These are phyloP conservation scores for Phyllosticta capitalensis DNA, from an alignment of 2,329 filamentous ascomycete genomes.

Conservation along the genomic window DNA sequence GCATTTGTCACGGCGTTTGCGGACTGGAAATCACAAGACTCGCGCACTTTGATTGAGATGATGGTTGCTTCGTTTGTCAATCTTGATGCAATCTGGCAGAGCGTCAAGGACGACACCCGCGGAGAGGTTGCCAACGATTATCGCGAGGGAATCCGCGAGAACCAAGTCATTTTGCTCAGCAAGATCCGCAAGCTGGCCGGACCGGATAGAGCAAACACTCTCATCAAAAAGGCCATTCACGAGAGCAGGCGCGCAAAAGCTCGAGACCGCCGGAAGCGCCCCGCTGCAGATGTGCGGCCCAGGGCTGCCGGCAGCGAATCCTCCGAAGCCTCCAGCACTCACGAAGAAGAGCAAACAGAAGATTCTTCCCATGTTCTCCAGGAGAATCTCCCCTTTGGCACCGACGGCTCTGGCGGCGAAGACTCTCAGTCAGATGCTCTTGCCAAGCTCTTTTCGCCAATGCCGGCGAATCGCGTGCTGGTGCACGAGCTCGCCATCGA, in stretches of 20 bases:
- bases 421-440: slow-evolving; percentile 35
- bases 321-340: slow-evolving; percentile 21
- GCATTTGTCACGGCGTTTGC: slow-evolving; percentile 72
- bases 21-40: slow-evolving; percentile 75
- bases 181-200: slow-evolving; percentile 72
- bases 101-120: slow-evolving; percentile 68
- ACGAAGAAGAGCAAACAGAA: background rate
- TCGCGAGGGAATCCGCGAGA: slow-evolving; percentile 68
- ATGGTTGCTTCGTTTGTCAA: slow-evolving; percentile 84
- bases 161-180: slow-evolving; percentile 69
- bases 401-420: slow-evolving; percentile 2
- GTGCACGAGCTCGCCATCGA: slow-evolving; percentile 75
- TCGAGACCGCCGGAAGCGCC: slow-evolving; percentile 45
- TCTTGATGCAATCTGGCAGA: slow-evolving; percentile 73
- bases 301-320: slow-evolving; percentile 48
- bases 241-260: slow-evolving; percentile 58
- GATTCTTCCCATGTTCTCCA: slow-evolving; percentile 25
- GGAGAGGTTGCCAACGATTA: slow-evolving; percentile 68
- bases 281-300: slow-evolving; percentile 60
- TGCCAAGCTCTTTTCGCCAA: slow-evolving; percentile 46
- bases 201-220: slow-evolving; percentile 56
- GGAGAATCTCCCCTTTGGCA: background rate
- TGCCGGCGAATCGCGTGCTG: slow-evolving; percentile 65
- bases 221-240: slow-evolving; percentile 66
- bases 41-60: slow-evolving; percentile 65